Evolutionary conservation across 73 alveolate species (phyloP), one percentile per base, ranked within the genome.

Genomic region (Diophrys appendiculata): DNA sequence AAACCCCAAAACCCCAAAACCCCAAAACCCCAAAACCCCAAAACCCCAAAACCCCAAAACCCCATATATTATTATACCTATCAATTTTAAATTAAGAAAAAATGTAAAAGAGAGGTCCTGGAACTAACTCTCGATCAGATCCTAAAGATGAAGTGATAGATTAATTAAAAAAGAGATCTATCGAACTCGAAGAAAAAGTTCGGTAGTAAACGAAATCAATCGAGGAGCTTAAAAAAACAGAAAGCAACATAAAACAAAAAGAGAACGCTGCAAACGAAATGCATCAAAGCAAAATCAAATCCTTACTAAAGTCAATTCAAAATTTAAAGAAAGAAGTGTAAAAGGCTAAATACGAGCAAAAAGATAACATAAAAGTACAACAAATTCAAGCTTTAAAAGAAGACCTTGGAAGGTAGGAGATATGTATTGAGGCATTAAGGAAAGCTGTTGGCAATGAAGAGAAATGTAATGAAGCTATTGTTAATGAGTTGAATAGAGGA

Each of bases 401-500:
- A 69, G 95, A 89, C 73, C 75, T 89, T 26, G 26, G 67, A 23
- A 77, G 78, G 52, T 78, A 87, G 33, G 93, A 89, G 69, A 30
- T 85, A 22, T 81, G 80, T 33, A 89, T 89, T 25, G 74, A 84
- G 33, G 90, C 95, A 30, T 34, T 89, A 52, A 72, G 95, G 33
- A 73, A 82, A 55, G 74, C 73, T 0, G 83, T 86, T 70, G 73
- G 78, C 23, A 72, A 73, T 67, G 96, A 89, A 77, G 86, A 85
- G 70, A 54, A 70, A 54, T 89, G 92, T 77, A 90, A 89, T 55
- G 60, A 79, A 55, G 89, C 88, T 11, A 89, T 85, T 23, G 82
- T 78, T 52, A 77, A 85, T 35, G 90, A 85, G 29, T 54, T 89
- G n/a, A 78, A 69, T 29, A 84, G 78, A 55, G 95, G 95, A 29